phyloP scores from a whole-genome alignment of 1,284 basidiomycete species.

The Rhodotorula sp. region DNA sequence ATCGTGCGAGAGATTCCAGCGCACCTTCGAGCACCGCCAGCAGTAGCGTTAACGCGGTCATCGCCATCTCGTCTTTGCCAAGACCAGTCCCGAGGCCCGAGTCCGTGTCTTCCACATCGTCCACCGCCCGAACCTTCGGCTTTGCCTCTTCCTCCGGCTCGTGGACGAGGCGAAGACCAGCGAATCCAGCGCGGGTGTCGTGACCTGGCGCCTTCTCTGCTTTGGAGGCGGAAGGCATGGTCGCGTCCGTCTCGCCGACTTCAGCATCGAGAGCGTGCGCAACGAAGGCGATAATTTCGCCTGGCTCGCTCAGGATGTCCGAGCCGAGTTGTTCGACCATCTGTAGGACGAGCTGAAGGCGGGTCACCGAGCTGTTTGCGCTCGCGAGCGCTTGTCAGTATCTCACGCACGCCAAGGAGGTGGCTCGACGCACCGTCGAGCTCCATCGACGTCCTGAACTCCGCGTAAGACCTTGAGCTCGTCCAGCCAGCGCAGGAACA shows the following conservation, averaged over 20 bases:
- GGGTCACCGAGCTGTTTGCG: conserved; percentile 54
- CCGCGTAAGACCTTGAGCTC: conserved; percentile 57
- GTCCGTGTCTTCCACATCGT: conserved; percentile 54
- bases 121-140: conserved; percentile 51
- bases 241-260: neutral
- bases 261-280: conserved; percentile 61
- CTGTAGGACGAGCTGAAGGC: conserved; percentile 72
- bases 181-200: neutral
- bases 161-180: conserved; percentile 34
- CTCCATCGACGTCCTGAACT: conserved; percentile 47
- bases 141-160: conserved; percentile 30
- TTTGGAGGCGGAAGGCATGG: neutral
- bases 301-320: conserved; percentile 67
- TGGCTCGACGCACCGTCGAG: conserved; percentile 30
- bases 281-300: conserved; percentile 73
- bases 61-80: conserved; percentile 63
- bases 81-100: conserved; percentile 47
- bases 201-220: neutral
- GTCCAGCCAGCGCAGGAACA: conserved; percentile 72
- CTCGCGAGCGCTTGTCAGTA: neutral
- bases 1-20: conserved; percentile 20
- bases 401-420: neutral
- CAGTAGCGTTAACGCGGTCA: conserved; percentile 72
- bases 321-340: conserved; percentile 69
- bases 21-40: conserved; percentile 79